phyloP scores from a whole-genome alignment of 1,284 basidiomycete species.

The Tilletia caries region DNA sequence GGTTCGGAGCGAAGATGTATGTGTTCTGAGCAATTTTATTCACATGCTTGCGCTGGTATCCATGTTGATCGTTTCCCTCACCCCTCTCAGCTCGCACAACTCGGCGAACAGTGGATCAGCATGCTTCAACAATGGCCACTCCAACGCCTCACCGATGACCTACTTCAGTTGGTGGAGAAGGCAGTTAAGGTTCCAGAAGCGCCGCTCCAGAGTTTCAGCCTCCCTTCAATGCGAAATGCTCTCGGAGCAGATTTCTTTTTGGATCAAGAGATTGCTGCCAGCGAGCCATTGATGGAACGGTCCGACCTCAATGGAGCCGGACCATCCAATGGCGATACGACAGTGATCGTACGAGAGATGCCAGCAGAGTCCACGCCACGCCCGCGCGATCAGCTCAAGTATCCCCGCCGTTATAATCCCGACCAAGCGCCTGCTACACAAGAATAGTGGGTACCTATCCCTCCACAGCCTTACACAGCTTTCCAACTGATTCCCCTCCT shows the following conservation, averaged over 20 bases:
- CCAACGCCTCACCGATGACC: slow-evolving; percentile 26
- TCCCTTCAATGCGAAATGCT: neutral
- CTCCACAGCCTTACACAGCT: too few relatives aligned
- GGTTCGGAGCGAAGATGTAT: slow-evolving; percentile 21
- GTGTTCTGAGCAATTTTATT: too few relatives aligned
- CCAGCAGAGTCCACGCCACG: slow-evolving; percentile 1
- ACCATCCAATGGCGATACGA: neutral
- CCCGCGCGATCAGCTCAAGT: neutral
- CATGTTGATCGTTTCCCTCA: too few relatives aligned
- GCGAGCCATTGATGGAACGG: neutral
- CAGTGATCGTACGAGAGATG: neutral
- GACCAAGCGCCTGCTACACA: too few relatives aligned
- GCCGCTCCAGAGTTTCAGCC: neutral
- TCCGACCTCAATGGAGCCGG: neutral
- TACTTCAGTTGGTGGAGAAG: slow-evolving; percentile 13
- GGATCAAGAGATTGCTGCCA: neutral
- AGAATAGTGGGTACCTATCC: too few relatives aligned
- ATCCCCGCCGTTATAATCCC: neutral
- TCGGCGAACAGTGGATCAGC: slow-evolving; percentile 21
- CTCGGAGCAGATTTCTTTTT: neutral
- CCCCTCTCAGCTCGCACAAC: slow-evolving; percentile 16
- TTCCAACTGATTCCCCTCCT: too few relatives aligned
- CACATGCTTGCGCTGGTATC: too few relatives aligned
- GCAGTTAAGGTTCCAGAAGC: neutral
- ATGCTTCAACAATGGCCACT: slow-evolving; percentile 27